A percentile compares a stretch with the other conserved stretches of the same genome.
phyloP scores from a whole-genome alignment of 495 filamentous ascomycete species.

The Trichodelitschia bisporula region DNA sequence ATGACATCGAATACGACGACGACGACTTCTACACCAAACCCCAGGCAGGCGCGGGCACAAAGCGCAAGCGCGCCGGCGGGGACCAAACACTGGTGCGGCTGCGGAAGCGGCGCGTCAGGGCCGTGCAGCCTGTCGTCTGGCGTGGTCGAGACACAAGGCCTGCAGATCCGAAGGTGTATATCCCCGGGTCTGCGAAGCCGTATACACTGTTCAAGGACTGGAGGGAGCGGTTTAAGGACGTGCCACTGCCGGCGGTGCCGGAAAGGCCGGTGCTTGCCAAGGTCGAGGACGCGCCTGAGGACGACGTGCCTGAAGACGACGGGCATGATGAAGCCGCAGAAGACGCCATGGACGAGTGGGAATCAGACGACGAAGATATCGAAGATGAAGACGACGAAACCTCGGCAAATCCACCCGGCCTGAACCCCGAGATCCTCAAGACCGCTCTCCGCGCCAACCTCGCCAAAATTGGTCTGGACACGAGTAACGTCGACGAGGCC shows the following conservation, averaged over 20 bases:
- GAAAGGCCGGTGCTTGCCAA: neutral
- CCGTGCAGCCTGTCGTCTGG: neutral
- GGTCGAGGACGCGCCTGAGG: too few relatives aligned
- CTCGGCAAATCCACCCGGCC: neutral
- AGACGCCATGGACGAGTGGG: constrained; percentile 6
- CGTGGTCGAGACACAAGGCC: too few relatives aligned
- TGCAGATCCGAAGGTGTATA: neutral
- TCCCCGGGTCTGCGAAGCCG: neutral
- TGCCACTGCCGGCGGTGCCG: neutral
- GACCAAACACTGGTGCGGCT: constrained; percentile 4
- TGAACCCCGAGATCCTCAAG: neutral
- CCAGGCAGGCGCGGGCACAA: constrained; percentile 3
- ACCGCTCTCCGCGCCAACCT: too few relatives aligned
- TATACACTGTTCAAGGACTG: constrained; percentile 16
- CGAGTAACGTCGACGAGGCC: too few relatives aligned
- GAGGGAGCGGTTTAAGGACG: constrained; percentile 7
- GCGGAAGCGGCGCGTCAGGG: constrained; percentile 3
- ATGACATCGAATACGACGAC: constrained; percentile 16
- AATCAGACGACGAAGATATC: neutral
- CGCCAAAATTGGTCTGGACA: too few relatives aligned
- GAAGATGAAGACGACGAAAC: constrained; percentile 4
- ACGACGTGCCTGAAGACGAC: too few relatives aligned
- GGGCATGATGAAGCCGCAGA: constrained; percentile 4
- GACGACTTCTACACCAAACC: constrained; percentile 8
- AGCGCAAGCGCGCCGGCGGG: constrained; percentile 6